Conservation (phyloP, 2,329 filamentous ascomycete genomes). For the Fusarium albosuccineum region DNA sequence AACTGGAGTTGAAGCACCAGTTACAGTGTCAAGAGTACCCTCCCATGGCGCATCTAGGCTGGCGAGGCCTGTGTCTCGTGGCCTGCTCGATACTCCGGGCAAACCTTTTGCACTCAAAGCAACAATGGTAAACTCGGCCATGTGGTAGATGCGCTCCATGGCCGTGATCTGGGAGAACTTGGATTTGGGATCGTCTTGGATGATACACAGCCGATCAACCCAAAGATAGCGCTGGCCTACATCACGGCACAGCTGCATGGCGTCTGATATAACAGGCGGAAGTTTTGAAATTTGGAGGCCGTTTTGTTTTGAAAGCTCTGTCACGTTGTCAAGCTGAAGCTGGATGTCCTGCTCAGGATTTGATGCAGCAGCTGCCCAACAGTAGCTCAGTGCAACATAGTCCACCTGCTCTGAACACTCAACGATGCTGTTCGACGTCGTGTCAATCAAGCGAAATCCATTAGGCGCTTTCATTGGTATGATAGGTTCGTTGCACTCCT, state of each 20-base stretch:
- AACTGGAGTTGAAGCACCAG: not conserved
- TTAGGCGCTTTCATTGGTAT: not conserved
- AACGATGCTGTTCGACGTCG: not conserved
- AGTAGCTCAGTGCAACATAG: not conserved
- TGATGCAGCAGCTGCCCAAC: not conserved
- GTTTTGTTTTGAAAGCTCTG: not conserved
- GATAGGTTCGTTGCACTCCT: not conserved
- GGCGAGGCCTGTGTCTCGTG: not conserved
- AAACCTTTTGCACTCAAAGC: not conserved
- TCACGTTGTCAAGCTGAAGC: not conserved
- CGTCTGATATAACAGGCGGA: not conserved
- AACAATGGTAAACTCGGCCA: not conserved
- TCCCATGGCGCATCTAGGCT: not conserved
- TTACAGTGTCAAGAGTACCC: not conserved
- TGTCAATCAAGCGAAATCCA: not conserved
- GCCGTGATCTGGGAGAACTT: not conserved
- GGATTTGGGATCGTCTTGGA: not conserved
- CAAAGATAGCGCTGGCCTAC: not conserved
- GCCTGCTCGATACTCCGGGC: not conserved
- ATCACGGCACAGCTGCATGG: not conserved
- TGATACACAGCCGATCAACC: not conserved
- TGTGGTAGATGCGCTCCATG: not conserved
- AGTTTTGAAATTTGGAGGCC: not conserved
- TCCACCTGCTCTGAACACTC: not conserved
- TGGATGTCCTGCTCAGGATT: not conserved